phyloP scores from a whole-genome alignment of 441 rosid species.

The Rhodomyrtus psidioides region DNA sequence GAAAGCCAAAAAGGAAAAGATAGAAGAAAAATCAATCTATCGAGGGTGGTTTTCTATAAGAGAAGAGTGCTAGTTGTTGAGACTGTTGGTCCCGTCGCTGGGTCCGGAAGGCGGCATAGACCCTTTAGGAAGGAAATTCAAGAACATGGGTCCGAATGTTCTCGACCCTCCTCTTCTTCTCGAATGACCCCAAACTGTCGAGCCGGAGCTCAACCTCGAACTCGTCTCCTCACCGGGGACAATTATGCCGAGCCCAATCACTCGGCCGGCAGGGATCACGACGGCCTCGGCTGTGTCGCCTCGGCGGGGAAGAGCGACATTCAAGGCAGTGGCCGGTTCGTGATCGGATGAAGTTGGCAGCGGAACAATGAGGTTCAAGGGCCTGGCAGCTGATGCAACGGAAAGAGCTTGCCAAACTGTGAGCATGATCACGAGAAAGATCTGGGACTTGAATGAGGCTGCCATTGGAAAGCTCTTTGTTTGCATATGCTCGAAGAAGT shows the following conservation, averaged over 20 bases:
- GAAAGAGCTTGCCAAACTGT: background rate
- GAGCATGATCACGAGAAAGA: background rate
- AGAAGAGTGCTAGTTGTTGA: constrained; percentile 14
- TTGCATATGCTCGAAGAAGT: background rate
- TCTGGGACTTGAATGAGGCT: background rate
- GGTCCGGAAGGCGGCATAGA: constrained; percentile 38
- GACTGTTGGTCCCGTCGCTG: constrained; percentile 31
- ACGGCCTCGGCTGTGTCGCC: background rate
- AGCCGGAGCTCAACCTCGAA: background rate
- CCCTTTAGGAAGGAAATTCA: constrained; percentile 51
- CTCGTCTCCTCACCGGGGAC: background rate
- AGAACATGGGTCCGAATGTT: constrained; percentile 25
- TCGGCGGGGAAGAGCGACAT: constrained; percentile 17
- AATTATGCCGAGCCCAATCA: background rate
- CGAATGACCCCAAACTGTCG: background rate
- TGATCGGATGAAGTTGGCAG: constrained; percentile 9
- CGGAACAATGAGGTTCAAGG: background rate
- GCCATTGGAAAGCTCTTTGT: background rate
- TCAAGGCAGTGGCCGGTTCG: background rate
- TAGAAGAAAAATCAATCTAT: background rate
- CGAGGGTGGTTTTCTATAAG: background rate
- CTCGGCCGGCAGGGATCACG: background rate
- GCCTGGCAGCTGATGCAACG: background rate
- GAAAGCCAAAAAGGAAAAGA: background rate
- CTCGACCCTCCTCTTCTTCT: constrained; percentile 1